Conservation (phyloP, 805 yeast genomes). For the Candida dendrica region DNA sequence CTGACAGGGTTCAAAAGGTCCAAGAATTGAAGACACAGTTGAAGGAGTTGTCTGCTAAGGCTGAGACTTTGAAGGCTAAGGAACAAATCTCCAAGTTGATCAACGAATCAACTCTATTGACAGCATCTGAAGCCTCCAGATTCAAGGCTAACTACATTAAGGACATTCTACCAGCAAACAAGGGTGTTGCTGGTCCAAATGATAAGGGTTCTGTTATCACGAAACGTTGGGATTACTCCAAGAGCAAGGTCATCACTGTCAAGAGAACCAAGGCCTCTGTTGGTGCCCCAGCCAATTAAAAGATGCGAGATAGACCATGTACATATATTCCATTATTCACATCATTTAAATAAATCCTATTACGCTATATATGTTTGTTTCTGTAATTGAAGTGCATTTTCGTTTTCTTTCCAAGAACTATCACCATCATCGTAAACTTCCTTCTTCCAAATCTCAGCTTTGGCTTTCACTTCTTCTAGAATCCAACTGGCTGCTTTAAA, state of each 20-base stretch:
- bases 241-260: constrained; percentile 43
- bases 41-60: constrained; percentile 10
- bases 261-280: constrained; percentile 45
- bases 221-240: constrained; percentile 55
- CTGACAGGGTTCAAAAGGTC: constrained; percentile 23
- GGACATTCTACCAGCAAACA: constrained; percentile 45
- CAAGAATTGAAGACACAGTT: constrained; percentile 15
- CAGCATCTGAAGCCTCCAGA: constrained; percentile 25
- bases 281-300: neutral
- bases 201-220: constrained; percentile 44
- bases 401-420: constrained; percentile 37
- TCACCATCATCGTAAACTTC: constrained; percentile 37
- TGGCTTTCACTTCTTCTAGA: constrained; percentile 35
- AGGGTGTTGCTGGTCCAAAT: constrained; percentile 33
- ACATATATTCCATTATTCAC: neutral
- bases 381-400: constrained; percentile 5
- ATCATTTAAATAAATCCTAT: neutral
- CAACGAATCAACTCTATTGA: constrained; percentile 21
- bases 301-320: neutral
- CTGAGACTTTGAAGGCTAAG: constrained; percentile 23
- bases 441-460: constrained; percentile 44
- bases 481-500: constrained; percentile 40
- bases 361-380: neutral
- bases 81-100: constrained; percentile 37
- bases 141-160: constrained; percentile 43